Evolutionary conservation across 768 basidiomycete genomes (phyloP).

Genomic region (Kwoniella botswanensis): DNA sequence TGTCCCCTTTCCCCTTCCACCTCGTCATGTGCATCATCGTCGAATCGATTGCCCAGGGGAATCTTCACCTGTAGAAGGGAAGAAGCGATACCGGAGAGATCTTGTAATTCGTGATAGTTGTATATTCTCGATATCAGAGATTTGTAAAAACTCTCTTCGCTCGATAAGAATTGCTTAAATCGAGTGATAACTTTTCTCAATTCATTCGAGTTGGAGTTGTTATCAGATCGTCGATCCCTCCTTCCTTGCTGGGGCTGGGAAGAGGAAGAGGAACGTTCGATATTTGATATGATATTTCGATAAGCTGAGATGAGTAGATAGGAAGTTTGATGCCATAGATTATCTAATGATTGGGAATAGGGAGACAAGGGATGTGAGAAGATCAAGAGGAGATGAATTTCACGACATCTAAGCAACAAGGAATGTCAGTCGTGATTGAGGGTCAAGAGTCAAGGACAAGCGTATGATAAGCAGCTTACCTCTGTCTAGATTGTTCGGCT

Average conservation of each 20-base stretch:
- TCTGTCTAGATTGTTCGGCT: constrained; percentile 82
- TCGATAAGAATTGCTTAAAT: constrained; percentile 85
- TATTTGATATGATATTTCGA: constrained; percentile 36
- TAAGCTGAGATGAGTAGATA: constrained; percentile 52
- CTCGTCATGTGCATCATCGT: constrained; percentile 6
- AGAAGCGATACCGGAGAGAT: constrained; percentile 57
- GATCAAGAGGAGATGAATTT: constrained; percentile 38
- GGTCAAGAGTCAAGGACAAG: neutral
- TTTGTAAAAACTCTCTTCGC: constrained; percentile 91
- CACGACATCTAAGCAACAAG: constrained; percentile 32
- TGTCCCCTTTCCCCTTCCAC: constrained; percentile 23
- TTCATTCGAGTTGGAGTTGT: constrained; percentile 63
- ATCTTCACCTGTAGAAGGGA: constrained; percentile 60
- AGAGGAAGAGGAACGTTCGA: constrained; percentile 28
- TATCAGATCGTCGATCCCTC: constrained; percentile 31
- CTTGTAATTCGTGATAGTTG: constrained; percentile 65
- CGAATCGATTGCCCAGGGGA: constrained; percentile 8
- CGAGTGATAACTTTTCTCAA: constrained; percentile 82
- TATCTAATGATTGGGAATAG: constrained; percentile 51
- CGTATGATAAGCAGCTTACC: constrained; percentile 63
- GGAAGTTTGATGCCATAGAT: constrained; percentile 53
- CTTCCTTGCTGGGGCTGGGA: constrained; percentile 2
- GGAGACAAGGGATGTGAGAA: constrained; percentile 46
- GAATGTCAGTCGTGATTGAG: neutral
- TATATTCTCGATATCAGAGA: constrained; percentile 76